Percentiles rank a stretch among this genome's conserved stretches.
phyloP scores from a whole-genome alignment of 768 basidiomycete species.

The Lactarius deliciosus region DNA sequence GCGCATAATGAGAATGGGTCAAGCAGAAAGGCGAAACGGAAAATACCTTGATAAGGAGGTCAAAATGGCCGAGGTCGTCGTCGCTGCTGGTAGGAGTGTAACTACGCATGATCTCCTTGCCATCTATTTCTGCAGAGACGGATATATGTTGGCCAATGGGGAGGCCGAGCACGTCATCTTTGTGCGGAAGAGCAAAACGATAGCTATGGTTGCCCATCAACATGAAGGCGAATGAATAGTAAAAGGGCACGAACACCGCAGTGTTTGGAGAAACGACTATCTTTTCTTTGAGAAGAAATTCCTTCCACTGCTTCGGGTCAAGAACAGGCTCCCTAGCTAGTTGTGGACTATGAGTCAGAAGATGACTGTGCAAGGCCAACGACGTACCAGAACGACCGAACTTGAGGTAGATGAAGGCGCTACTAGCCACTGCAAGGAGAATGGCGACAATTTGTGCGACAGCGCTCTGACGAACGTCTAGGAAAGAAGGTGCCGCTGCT shows the following conservation, averaged over 20 bases:
- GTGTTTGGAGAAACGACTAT: constrained; percentile 91
- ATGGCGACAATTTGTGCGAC: constrained; percentile 51
- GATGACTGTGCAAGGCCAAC: constrained; percentile 15
- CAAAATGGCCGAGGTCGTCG: constrained; percentile 90
- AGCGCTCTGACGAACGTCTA: constrained; percentile 38
- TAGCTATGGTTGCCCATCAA: constrained; percentile 54
- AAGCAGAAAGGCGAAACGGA: constrained; percentile 6
- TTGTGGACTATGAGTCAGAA: constrained; percentile 15
- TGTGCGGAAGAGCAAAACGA: constrained; percentile 80
- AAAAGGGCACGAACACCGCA: constrained; percentile 65
- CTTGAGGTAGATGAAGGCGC: constrained; percentile 54
- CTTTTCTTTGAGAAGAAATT: constrained; percentile 81
- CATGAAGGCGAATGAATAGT: constrained; percentile 1
- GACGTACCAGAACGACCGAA: constrained; percentile 42
- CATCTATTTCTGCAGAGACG: constrained; percentile 84
- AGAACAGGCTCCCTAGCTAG: constrained; percentile 69
- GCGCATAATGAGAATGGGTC: constrained; percentile 5
- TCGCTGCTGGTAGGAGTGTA: constrained; percentile 97
- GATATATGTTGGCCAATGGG: constrained; percentile 97
- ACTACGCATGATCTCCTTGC: constrained; percentile 85
- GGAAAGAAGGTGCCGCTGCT: constrained; percentile 21
- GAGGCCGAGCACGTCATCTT: constrained; percentile 80
- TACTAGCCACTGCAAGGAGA: constrained; percentile 49
- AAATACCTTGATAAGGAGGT: constrained; percentile 91
- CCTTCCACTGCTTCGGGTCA: constrained; percentile 73